phyloP scores from a whole-genome alignment of 129 eudicot genomes.

The carrot (Daucus carota) region DH1_v3.0 NC_030381.2:44092001-44092500 shows the following conservation, averaged over 20 bases:
- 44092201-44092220: background rate
- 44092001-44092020: conserved; percentile 70
- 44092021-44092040: conserved; percentile 53
- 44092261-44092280: background rate
- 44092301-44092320: conserved; percentile 94
- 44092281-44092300: conserved; percentile 76
- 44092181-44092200: background rate
- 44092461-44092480: conserved; percentile 87
- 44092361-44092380: conserved; percentile 88
- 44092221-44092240: background rate
- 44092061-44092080: background rate
- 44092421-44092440: conserved; percentile 89
- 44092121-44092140: conserved; percentile 71
- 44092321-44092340: conserved; percentile 83
- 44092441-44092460: conserved; percentile 73
- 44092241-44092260: background rate
- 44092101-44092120: conserved; percentile 41
- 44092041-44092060: background rate
- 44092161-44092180: conserved; percentile 69
- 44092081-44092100: background rate
- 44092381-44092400: conserved; percentile 81
- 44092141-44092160: conserved; percentile 80
- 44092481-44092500: conserved; percentile 80
- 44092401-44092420: conserved; percentile 86
- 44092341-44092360: conserved; percentile 83